Percentiles rank a stretch among this genome's conserved stretches.
Conservation (phyloP, 495 filamentous ascomycete species). For the Xylaria acuta region DNA sequence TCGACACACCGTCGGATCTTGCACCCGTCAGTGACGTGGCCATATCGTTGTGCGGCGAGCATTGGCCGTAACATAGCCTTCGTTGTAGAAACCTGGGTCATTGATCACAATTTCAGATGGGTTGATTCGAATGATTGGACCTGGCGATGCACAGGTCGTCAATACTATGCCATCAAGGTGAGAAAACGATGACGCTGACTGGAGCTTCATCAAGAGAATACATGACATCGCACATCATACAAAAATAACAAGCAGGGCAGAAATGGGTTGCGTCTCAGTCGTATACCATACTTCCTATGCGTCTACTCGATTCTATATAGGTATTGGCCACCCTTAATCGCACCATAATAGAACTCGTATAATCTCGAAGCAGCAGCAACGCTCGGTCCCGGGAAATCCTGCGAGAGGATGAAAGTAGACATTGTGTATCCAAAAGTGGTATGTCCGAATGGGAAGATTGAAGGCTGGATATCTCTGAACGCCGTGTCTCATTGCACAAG, state of each 20-base stretch:
- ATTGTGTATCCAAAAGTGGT: background rate
- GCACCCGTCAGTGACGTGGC: background rate
- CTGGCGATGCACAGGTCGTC: background rate
- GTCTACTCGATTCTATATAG: constrained; percentile 44
- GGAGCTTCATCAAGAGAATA: background rate
- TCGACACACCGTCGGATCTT: background rate
- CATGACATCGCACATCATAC: background rate
- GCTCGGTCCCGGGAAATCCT: constrained; percentile 51
- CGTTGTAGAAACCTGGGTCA: background rate
- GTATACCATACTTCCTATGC: constrained; percentile 45
- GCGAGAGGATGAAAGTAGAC: constrained; percentile 35
- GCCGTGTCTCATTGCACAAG: background rate
- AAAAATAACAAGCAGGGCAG: background rate
- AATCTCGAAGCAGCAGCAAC: constrained; percentile 50
- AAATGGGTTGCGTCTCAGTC: background rate
- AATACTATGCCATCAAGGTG: background rate
- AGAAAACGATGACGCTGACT: background rate
- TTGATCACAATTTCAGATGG: constrained; percentile 38
- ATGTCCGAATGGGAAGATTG: background rate
- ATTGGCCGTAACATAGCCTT: background rate
- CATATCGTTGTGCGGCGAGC: background rate
- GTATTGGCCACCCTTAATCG: constrained; percentile 42
- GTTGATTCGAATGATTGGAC: constrained; percentile 60
- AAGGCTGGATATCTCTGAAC: background rate
- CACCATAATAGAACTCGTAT: constrained; percentile 55